These are phyloP conservation scores for Murraya paniculata DNA, from an alignment of 345 rosid species.

Conservation along the genomic window DNA sequence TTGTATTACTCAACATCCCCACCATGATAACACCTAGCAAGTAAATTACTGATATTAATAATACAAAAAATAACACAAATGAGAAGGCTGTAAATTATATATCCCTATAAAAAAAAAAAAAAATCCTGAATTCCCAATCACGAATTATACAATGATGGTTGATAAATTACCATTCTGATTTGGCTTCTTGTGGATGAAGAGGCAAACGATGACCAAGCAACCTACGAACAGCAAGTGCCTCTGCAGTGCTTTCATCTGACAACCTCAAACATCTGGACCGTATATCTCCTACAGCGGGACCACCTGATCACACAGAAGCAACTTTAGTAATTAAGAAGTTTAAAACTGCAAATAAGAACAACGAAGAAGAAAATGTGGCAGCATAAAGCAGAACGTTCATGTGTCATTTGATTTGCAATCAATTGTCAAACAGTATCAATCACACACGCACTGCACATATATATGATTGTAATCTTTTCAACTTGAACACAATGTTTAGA, in stretches of 20 bases:
- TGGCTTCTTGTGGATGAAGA: constrained; percentile 54
- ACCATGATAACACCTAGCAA: constrained; percentile 33
- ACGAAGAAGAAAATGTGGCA: background rate
- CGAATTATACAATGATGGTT: background rate
- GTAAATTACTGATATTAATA: constrained; percentile 19
- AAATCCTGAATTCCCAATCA: background rate
- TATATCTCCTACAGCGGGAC: constrained; percentile 97
- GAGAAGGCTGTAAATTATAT: background rate
- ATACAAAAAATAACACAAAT: background rate
- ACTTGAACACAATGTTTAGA: background rate
- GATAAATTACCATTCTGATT: constrained; percentile 71
- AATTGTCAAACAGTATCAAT: background rate
- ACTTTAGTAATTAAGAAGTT: background rate
- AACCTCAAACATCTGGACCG: constrained; percentile 93
- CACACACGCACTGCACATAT: no score
- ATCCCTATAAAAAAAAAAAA: background rate
- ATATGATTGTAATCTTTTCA: no score
- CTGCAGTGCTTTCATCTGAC: constrained; percentile 80
- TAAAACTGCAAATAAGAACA: background rate
- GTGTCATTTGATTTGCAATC: background rate
- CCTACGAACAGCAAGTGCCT: constrained; percentile 84
- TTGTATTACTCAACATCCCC: constrained; percentile 24
- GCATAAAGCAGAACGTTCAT: background rate
- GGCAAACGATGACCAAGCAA: constrained; percentile 92
- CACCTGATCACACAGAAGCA: constrained; percentile 41